phyloP scores from a whole-genome alignment of 352 stramenopile species.

The Phytophthora megakarya region DNA sequence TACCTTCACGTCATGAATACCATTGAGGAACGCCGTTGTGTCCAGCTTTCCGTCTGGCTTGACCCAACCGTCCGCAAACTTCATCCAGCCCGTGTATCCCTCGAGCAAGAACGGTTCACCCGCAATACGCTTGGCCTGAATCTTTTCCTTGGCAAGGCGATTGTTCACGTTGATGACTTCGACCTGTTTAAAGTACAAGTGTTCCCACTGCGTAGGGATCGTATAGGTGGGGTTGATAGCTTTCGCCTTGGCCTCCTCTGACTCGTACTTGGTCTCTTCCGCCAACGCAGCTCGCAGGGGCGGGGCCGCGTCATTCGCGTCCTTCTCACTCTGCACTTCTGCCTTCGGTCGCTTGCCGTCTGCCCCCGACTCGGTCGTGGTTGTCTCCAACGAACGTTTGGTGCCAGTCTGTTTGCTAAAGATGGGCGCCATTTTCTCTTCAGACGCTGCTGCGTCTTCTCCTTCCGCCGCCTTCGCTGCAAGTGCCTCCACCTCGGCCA shows the following conservation, averaged over 20 bases:
- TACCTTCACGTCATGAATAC: slow-evolving; percentile 81
- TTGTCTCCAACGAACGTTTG: slow-evolving; percentile 47
- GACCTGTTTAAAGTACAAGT: slow-evolving; percentile 66
- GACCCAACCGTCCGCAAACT: slow-evolving; percentile 71
- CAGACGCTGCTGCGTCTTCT: neutral
- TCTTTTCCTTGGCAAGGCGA: slow-evolving; percentile 51
- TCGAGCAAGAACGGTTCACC: slow-evolving; percentile 78
- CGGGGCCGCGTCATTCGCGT: neutral
- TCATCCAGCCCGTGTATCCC: slow-evolving; percentile 63
- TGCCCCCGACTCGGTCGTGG: neutral
- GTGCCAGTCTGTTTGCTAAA: slow-evolving; percentile 28
- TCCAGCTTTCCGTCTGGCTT: slow-evolving; percentile 61
- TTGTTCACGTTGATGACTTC: slow-evolving; percentile 72
- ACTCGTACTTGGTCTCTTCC: slow-evolving; percentile 31
- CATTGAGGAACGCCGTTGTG: slow-evolving; percentile 59
- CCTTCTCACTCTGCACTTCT: neutral
- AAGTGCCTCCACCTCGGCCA: slow-evolving; percentile 24
- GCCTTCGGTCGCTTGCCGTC: slow-evolving; percentile 30
- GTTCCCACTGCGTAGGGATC: slow-evolving; percentile 73
- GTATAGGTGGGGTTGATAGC: slow-evolving; percentile 65
- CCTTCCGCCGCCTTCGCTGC: slow-evolving; percentile 1
- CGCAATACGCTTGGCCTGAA: slow-evolving; percentile 67
- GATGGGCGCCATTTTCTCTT: slow-evolving; percentile 37
- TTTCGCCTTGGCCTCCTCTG: slow-evolving; percentile 35
- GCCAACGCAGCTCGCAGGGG: slow-evolving; percentile 29